Base-by-base conservation (phyloP, 1,284 basidiomycete genomes). In the Sanghuangporus sanghuang region DNA sequence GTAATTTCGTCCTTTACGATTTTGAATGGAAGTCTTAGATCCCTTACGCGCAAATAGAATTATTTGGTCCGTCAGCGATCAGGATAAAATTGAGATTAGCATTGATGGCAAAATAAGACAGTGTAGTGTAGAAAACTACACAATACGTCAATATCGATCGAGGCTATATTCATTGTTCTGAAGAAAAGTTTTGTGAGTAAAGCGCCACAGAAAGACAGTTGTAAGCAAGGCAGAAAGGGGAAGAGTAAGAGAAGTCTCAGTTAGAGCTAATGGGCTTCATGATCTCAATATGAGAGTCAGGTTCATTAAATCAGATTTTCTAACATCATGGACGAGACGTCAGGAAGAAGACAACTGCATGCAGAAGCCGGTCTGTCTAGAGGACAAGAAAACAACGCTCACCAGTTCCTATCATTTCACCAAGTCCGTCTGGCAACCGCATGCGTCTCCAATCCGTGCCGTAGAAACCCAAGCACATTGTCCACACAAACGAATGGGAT, bases 261-360 rank as follows among this genome's bases (percentile, higher is more conserved):
- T 46, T 46, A 46, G 44, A 46, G 44, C 44, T 46, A 46, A 46
- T n/a, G 21, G 16, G 16, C 44, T 46, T 46, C 44, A 46, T 16
- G 16, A 16, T 46, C 44, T n/a, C 27, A 63, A 48, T 42, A 38
- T 32, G 57, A 36, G 63, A 64, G 56, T 65, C 64, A 63, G 56
- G 61, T 61, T 65, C 64, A 65, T 63, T 65, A 62, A 65, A 65
- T 62, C 59, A 61, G 58, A 44, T 62, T 65, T 65, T 57, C 32
- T 46, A 46, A 46, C 44, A 65, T 65, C 64, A 65, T 62, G n/a
- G 60, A 65, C 18, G 42, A 32, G 38, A 32, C n/a, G 39, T 21
- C 14, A 16, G 55, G 21, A 16, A 35, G 7, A 46, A 48, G 27
- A 58, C 2, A 11, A 40, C 6, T 56, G 44, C 0, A n/a, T n/a